A percentile compares a stretch with the other conserved stretches of the same genome.
Conservation (phyloP, 202 grass and related monocot species). For the Zoysia matrella region DNA sequence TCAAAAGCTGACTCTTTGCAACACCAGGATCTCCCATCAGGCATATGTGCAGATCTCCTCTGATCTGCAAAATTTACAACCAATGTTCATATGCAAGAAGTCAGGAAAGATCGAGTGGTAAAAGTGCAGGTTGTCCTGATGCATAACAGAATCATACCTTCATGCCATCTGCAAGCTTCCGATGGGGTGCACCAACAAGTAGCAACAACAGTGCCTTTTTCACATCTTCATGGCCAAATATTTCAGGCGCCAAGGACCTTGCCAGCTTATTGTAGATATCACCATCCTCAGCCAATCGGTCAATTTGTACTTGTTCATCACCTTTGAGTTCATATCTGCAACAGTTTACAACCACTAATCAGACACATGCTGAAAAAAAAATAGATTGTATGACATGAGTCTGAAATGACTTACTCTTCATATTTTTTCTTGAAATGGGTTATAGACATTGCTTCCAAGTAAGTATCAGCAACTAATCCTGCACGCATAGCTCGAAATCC, state of each 20-base stretch:
- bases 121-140: background rate
- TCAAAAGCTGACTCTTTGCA: slow-evolving; percentile 97
- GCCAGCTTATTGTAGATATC: slow-evolving; percentile 95
- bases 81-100: slow-evolving; percentile 16
- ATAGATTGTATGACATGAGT: background rate
- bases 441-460: slow-evolving; percentile 97
- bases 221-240: slow-evolving; percentile 99
- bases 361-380: slow-evolving; percentile 13
- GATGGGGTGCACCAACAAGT: slow-evolving; percentile 93
- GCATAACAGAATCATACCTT: slow-evolving; percentile 63
- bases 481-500: slow-evolving; percentile 97
- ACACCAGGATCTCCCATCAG: slow-evolving; percentile 99
- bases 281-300: slow-evolving; percentile 88
- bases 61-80: slow-evolving; percentile 67
- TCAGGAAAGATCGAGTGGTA: slow-evolving; percentile 17
- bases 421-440: slow-evolving; percentile 99
- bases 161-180: slow-evolving; percentile 96
- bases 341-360: slow-evolving; percentile 21
- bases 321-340: slow-evolving; percentile 97
- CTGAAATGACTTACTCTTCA: slow-evolving; percentile 74
- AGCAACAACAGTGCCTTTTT: slow-evolving; percentile 95
- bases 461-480: slow-evolving; percentile 98
- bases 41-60: slow-evolving; percentile 98
- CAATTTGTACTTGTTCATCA: slow-evolving; percentile 95
- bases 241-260: slow-evolving; percentile 94